These are phyloP conservation scores for Pulveroboletus ravenelii DNA, from an alignment of 768 basidiomycete species.

Conservation along the genomic window DNA sequence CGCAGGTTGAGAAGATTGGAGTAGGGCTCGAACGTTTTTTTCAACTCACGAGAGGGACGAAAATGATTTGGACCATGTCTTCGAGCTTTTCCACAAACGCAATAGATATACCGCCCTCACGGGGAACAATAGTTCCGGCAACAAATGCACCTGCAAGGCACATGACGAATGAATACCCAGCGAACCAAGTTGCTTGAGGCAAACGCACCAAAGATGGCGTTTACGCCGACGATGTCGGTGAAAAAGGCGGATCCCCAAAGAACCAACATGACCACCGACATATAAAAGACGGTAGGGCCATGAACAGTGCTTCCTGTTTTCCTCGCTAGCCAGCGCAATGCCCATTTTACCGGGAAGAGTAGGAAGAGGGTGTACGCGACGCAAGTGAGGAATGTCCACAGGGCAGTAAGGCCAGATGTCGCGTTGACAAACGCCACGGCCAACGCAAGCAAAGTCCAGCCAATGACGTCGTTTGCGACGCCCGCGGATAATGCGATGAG, in stretches of 20 bases:
- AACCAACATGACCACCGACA: conserved; percentile 77
- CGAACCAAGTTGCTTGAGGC: neutral
- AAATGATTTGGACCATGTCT: conserved; percentile 88
- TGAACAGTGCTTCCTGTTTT: conserved; percentile 76
- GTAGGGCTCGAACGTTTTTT: neutral
- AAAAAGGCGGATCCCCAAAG: conserved; percentile 88
- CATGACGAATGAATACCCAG: neutral
- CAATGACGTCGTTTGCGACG: conserved; percentile 85
- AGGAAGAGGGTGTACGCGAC: conserved; percentile 79
- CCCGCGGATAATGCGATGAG: conserved; percentile 91
- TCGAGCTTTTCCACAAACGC: conserved; percentile 89
- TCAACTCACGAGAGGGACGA: conserved; percentile 73
- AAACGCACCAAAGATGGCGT: conserved; percentile 77
- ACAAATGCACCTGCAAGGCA: conserved; percentile 65
- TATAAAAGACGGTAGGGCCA: conserved; percentile 83
- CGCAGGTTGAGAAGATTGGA: neutral
- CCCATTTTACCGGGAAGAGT: conserved; percentile 59
- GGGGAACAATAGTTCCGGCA: conserved; percentile 76
- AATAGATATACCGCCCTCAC: conserved; percentile 82
- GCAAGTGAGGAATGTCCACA: conserved; percentile 79
- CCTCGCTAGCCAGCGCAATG: conserved; percentile 66
- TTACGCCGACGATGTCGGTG: conserved; percentile 92
- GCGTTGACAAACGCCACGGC: conserved; percentile 92
- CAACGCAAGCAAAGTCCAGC: conserved; percentile 86
- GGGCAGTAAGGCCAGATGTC: conserved; percentile 71